Evolutionary conservation across 768 basidiomycete species (phyloP), one percentile per base, ranked within the genome.

Genomic region (Pleurotus salmoneostramineus): DNA sequence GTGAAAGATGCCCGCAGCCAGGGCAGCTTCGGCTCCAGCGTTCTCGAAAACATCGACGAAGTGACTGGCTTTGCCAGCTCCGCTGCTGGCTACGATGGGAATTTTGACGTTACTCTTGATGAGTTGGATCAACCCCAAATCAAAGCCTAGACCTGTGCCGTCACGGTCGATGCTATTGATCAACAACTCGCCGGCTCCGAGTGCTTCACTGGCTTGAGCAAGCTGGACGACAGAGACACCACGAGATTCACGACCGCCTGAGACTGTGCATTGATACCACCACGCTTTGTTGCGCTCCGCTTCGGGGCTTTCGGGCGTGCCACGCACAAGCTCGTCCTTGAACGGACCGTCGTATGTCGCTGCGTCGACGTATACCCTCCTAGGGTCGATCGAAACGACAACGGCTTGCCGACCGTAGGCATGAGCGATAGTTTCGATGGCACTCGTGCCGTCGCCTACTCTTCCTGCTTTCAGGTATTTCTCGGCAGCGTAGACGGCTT

Each of bases 251-350:
- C 97, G 86, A 11, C 97, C 97, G 40, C 97, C 96, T 0, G 88
- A 91, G 48, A 98, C 91, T 8, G 97, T 98, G 71, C 97, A 98
- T 69, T 95, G 94, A 72, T 99, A 99, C 97, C 96, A 98, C 95
- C 97, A 98, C 44, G 85, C 88, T 67, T 84, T 87, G 44, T 84
- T 87, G 55, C 79, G 74, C 61, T 89, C 89, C 58, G 77, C 74
- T 65, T 82, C 82, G 6, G 74, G 68, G 6, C 72, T 72, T 58
- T 78, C 76, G 3, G 73, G 69, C 44, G 69, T 71, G 1, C 81
- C 79, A 56, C 69, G 72, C 31, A 92, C 70, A 17, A 92, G 70
- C 67, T 93, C 91, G 32, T 76, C 71, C 62, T 69, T 77, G 72
- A 87, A 85, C 6, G 87, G 85, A 2, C 90, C 91, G 42, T 83